These are phyloP conservation scores for Sphagnum tenellum DNA, from an alignment of 225 moss, liverwort and hornwort genomes.

Conservation along the genomic window DNA sequence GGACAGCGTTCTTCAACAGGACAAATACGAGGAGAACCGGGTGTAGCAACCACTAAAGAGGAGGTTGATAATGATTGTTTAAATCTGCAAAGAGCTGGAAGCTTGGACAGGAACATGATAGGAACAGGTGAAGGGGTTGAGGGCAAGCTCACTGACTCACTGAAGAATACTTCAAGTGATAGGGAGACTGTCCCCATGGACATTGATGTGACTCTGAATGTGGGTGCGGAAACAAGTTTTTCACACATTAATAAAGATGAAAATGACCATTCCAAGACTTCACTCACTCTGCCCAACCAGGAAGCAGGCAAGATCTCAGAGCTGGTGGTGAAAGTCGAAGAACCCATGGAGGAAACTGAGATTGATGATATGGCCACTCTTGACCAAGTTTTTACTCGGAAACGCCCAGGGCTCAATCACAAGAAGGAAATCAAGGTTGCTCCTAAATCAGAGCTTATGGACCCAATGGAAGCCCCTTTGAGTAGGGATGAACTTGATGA, in stretches of 20 bases:
- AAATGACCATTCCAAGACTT: conserved; percentile 18
- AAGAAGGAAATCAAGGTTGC: conserved; percentile 4
- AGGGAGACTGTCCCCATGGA: conserved; percentile 30
- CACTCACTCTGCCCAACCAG: conserved; percentile 9
- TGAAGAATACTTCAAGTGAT: conserved; percentile 12
- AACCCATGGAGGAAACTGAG: conserved; percentile 18
- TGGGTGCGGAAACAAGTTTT: conserved; percentile 4
- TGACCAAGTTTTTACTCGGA: conserved; percentile 40
- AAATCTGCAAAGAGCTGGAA: conserved; percentile 9
- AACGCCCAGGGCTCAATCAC: conserved; percentile 9
- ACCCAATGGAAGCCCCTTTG: conserved; percentile 4
- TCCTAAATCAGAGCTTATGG: conserved; percentile 4
- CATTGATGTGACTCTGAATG: conserved; percentile 19
- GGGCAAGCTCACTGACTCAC: conserved; percentile 10
- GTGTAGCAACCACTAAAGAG: conserved; percentile 13
- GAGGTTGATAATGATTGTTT: conserved; percentile 5
- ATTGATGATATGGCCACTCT: conserved; percentile 47
- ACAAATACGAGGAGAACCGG: conserved; percentile 41
- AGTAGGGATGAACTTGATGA: conserved; percentile 48
- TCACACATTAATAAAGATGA: conserved; percentile 17
- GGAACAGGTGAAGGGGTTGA: conserved; percentile 15
- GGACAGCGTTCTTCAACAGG: conserved; percentile 7
- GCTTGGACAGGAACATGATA: conserved; percentile 14
- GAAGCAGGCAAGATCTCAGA: too few relatives aligned
- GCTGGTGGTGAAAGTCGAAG: conserved; percentile 1